These are phyloP conservation scores for Arctium minus DNA, from an alignment of 129 eudicot species.

Conservation along the genomic window DNA sequence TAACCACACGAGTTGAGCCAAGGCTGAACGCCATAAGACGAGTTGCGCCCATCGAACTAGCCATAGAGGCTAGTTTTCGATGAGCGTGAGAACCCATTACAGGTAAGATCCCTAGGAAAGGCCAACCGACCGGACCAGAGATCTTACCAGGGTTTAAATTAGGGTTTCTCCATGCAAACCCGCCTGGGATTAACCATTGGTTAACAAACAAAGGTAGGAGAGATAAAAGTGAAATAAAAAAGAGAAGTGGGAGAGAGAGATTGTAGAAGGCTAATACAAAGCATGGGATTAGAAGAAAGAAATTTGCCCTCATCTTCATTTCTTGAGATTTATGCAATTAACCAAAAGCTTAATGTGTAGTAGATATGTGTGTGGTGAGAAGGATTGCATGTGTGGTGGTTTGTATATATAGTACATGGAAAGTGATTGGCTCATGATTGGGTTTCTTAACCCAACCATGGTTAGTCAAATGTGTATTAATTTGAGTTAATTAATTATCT, in stretches of 20 bases:
- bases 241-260: slow-evolving; percentile 30
- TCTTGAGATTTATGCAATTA: not conserved
- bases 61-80: slow-evolving; percentile 56
- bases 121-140: slow-evolving; percentile 62
- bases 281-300: slow-evolving; percentile 37
- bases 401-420: slow-evolving; percentile 52
- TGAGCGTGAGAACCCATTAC: slow-evolving; percentile 63
- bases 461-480: slow-evolving; percentile 14
- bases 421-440: slow-evolving; percentile 30
- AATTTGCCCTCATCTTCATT: slow-evolving; percentile 36
- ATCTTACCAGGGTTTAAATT: slow-evolving; percentile 35
- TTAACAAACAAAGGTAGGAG: slow-evolving; percentile 35
- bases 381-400: slow-evolving; percentile 42
- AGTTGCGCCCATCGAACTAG: slow-evolving; percentile 43
- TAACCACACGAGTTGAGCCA: slow-evolving; percentile 61
- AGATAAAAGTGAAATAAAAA: slow-evolving; percentile 32
- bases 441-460: slow-evolving; percentile 38
- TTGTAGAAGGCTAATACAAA: slow-evolving; percentile 20
- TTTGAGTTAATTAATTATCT: not conserved
- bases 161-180: slow-evolving; percentile 79
- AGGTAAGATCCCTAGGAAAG: slow-evolving; percentile 60
- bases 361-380: slow-evolving; percentile 33
- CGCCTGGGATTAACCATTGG: slow-evolving; percentile 58
- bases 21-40: slow-evolving; percentile 75
- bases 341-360: slow-evolving; percentile 5